Base-by-base conservation (phyloP, 2,329 filamentous ascomycete genomes). In the Plectosphaerella cucumerina region DNA sequence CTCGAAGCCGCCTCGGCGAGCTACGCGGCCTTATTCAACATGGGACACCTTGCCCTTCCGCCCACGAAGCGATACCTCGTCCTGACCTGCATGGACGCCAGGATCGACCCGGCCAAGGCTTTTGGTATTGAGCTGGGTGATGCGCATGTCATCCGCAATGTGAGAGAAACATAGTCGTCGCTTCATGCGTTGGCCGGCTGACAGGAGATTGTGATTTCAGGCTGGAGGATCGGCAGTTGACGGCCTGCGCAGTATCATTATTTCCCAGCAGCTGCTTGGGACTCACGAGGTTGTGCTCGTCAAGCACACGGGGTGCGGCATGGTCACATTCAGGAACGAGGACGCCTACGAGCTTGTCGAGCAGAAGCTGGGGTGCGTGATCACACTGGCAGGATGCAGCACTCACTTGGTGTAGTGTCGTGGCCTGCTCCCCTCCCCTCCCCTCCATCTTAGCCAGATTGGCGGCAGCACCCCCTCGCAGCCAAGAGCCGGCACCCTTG, bases 11-110 rank as follows among this genome's bases (percentile, higher is more conserved):
- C 54, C 18, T 56, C 54, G 15, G 54, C 49, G 22, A 50, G 21
- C 26, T 49, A 56, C 44, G 54, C 54, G 6, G 33, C 50, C 10
- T 20, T 33, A 3, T 92, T 91, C 66, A 81, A 74, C n/a, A 74
- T 88, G 54, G 86, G 85, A 15, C 57, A 84, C 54, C 76, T 91
- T 5, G 76, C 81, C 1, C 76, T 90, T 1, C 85, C 87, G 0
- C 88, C 88, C 0, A 81, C 81, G 10, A 87, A 86, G 69, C 80
- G 85, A 59, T 88, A 88, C 60, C 72, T 60, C 5, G 57, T 66
- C 23, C 77, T 93, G 43, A 89, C 87, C 1, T 94, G 89, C 69
- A 94, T 94, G 88, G 89, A 94, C 62, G 86, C 89, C 5, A 82
- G 89, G 48, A 73, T 85, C 59, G 78, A 93, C 59, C 83, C 89